Evolutionary conservation across 768 basidiomycete genomes (phyloP).

Genomic region (Calocybe indica): DNA sequence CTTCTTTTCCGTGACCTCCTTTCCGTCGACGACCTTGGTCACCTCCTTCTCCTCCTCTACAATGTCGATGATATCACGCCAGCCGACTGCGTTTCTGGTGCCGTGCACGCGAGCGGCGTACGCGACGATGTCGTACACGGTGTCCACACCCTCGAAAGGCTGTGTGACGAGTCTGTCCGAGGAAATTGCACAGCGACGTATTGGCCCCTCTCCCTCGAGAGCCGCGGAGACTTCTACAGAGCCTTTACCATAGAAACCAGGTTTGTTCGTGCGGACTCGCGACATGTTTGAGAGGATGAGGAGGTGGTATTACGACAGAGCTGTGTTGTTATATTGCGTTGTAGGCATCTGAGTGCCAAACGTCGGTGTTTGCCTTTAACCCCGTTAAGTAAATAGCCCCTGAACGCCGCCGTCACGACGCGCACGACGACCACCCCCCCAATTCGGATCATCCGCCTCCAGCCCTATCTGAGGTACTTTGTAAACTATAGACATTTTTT

Average conservation of each 20-base stretch:
- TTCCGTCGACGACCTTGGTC: conserved; percentile 76
- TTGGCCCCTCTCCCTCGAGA: conserved; percentile 41
- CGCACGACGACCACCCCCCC: no score
- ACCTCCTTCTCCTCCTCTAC: conserved; percentile 90
- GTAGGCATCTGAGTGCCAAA: neutral
- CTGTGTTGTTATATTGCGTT: neutral
- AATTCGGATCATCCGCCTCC: no score
- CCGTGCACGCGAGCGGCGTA: conserved; percentile 76
- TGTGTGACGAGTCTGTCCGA: conserved; percentile 53
- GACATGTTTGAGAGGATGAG: conserved; percentile 15
- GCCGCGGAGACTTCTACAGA: conserved; percentile 53
- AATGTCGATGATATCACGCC: conserved; percentile 63
- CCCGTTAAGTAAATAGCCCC: conserved; percentile 1
- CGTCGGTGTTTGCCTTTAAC: neutral
- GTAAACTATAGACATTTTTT: no score
- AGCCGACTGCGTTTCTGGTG: conserved; percentile 70
- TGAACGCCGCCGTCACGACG: no score
- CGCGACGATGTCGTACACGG: conserved; percentile 71
- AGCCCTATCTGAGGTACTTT: no score
- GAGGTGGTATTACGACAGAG: conserved; percentile 5
- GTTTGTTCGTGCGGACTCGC: conserved; percentile 31
- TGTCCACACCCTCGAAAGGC: conserved; percentile 73
- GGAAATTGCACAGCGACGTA: conserved; percentile 51
- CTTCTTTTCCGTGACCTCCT: conserved; percentile 83
- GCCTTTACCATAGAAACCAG: conserved; percentile 50